Conservation (phyloP, 2,329 filamentous ascomycete species). For the Claviceps capensis region DNA sequence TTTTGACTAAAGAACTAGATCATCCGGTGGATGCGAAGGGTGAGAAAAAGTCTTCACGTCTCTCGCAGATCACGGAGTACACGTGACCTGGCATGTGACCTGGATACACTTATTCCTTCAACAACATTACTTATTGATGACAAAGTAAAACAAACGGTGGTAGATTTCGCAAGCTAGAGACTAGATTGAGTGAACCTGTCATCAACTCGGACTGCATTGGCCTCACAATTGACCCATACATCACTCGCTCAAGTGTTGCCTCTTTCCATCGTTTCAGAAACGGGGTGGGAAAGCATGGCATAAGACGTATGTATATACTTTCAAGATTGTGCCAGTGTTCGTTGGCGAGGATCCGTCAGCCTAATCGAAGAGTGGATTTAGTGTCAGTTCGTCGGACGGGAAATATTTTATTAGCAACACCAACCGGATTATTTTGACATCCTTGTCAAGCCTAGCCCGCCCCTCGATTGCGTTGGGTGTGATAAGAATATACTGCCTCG, state of each 20-base stretch:
- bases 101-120: too few species aligned
- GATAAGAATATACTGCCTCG: conserved; percentile 89
- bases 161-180: neutral
- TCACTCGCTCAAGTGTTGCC: neutral
- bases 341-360: conserved; percentile 45
- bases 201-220: neutral
- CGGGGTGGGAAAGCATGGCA: neutral
- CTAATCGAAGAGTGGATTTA: conserved; percentile 18
- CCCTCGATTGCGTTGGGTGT: conserved; percentile 75
- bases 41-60: too few species aligned
- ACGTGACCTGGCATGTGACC: too few species aligned
- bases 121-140: neutral
- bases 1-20: too few species aligned
- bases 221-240: neutral
- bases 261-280: neutral
- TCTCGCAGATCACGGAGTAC: too few species aligned
- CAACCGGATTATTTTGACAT: conserved; percentile 69
- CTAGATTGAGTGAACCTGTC: neutral
- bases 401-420: neutral
- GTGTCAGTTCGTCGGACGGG: neutral
- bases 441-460: conserved; percentile 41
- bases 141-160: neutral
- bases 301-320: neutral
- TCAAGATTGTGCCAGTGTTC: conserved; percentile 21
- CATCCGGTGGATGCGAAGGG: too few species aligned